phyloP scores from a whole-genome alignment of 2,329 filamentous ascomycete species.

The Alternaria viburni region DNA sequence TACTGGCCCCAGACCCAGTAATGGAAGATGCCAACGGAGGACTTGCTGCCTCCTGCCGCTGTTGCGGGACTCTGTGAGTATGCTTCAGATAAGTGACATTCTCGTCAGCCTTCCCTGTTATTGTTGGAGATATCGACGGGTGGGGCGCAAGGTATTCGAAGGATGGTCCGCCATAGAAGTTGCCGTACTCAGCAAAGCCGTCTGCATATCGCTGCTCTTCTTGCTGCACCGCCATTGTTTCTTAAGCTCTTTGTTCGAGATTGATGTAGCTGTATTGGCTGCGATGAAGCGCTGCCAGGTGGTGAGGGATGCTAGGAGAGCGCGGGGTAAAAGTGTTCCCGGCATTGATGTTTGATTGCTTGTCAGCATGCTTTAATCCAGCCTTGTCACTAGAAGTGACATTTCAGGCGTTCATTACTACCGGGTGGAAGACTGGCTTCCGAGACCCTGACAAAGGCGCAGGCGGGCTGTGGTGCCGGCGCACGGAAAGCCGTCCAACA shows the following conservation, averaged over 20 bases:
- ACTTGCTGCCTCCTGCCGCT: conserved; percentile 8
- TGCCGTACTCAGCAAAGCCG: conserved; percentile 11
- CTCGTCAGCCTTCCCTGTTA: not conserved
- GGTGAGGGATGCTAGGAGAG: not conserved
- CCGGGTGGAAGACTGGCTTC: not conserved
- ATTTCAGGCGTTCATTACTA: not conserved
- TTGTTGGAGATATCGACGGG: not conserved
- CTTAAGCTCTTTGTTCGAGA: not conserved
- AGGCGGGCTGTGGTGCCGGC: not conserved
- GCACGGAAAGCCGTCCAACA: not conserved
- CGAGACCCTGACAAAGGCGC: not conserved
- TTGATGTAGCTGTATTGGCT: not conserved
- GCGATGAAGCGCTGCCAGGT: not conserved
- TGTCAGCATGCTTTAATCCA: not conserved
- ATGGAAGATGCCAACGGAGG: not conserved
- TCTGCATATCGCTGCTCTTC: conserved; percentile 11
- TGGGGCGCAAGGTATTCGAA: conserved; percentile 14
- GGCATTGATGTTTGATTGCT: not conserved
- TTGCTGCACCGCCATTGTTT: conserved; percentile 9
- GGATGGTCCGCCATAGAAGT: conserved; percentile 12
- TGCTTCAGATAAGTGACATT: not conserved
- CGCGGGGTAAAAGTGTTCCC: not conserved
- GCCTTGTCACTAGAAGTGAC: not conserved
- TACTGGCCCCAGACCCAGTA: conserved; percentile 7
- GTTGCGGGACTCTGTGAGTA: conserved; percentile 11